phyloP scores from a whole-genome alignment of 495 filamentous ascomycete species.

The Lasiosphaeria miniovina region DNA sequence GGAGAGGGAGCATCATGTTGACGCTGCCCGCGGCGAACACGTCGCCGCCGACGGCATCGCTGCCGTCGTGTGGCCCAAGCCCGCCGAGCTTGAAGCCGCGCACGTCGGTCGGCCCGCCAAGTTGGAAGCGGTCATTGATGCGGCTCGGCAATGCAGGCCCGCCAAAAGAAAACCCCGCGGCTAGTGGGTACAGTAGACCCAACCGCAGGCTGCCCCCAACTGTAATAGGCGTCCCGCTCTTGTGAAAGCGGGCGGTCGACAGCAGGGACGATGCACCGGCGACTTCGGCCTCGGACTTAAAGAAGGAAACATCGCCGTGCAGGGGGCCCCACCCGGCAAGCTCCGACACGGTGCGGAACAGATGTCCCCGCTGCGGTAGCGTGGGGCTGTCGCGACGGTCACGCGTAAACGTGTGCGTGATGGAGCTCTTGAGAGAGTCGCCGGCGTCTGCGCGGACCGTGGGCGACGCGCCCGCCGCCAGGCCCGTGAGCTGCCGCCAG shows the following conservation, averaged over 20 bases:
- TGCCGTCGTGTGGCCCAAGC: constrained; percentile 79
- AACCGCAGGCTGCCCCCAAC: constrained; percentile 49
- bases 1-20: constrained; percentile 80
- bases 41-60: constrained; percentile 86
- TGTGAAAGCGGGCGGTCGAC: constrained; percentile 52
- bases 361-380: constrained; percentile 76
- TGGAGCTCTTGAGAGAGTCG: constrained; percentile 82
- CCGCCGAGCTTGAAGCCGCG: constrained; percentile 89
- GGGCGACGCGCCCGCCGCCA: constrained; percentile 69
- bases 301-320: constrained; percentile 85
- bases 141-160: constrained; percentile 60
- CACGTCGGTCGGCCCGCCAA: constrained; percentile 92
- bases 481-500: constrained; percentile 84
- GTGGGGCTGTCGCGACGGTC: constrained; percentile 75
- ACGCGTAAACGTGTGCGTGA: constrained; percentile 75
- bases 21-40: constrained; percentile 83
- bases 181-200: constrained; percentile 57
- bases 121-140: constrained; percentile 90
- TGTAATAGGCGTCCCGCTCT: constrained; percentile 59
- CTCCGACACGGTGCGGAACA: constrained; percentile 72
- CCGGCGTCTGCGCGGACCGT: constrained; percentile 81
- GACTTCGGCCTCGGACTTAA: constrained; percentile 79
- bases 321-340: constrained; percentile 83
- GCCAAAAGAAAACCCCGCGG: constrained; percentile 55
- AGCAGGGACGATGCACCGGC: constrained; percentile 70